Percentiles rank a stretch among this genome's conserved stretches.
These are phyloP conservation scores for Cordyceps pruinosa DNA, from an alignment of 2,329 filamentous ascomycete genomes.

Conservation along the genomic window DNA sequence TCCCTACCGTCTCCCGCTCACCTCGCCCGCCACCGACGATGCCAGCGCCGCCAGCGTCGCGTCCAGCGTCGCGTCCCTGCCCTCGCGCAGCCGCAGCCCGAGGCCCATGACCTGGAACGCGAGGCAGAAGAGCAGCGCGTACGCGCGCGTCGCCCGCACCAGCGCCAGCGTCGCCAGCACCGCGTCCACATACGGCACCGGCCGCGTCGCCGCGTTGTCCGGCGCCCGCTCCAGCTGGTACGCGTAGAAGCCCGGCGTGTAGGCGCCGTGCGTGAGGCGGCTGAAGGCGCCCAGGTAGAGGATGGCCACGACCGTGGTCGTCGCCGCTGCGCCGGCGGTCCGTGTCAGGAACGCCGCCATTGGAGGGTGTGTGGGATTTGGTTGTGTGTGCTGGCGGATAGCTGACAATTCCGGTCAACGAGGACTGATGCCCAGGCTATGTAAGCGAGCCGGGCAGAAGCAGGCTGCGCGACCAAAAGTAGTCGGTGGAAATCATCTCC, in stretches of 20 bases:
- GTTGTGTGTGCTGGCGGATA: too few species aligned
- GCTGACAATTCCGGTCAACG: too few species aligned
- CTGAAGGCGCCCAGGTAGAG: slow-evolving; percentile 17
- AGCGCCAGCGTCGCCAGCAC: slow-evolving; percentile 14
- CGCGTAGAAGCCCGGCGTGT: slow-evolving; percentile 18
- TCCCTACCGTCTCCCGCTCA: background rate
- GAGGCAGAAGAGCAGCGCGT: background rate
- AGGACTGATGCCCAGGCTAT: background rate
- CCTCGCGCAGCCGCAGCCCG: background rate
- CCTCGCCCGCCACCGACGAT: background rate
- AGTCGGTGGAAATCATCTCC: too few species aligned
- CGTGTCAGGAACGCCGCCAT: background rate
- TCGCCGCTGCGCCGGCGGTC: background rate
- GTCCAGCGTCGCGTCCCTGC: background rate
- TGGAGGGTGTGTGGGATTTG: too few species aligned
- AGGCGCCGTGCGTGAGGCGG: slow-evolving; percentile 19
- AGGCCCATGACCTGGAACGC: slow-evolving; percentile 1
- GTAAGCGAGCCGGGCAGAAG: background rate
- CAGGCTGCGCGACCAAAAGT: background rate
- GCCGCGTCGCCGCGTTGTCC: slow-evolving; percentile 14
- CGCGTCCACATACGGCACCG: slow-evolving; percentile 16
- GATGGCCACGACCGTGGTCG: slow-evolving; percentile 5
- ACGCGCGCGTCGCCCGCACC: background rate
- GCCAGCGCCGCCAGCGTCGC: background rate
- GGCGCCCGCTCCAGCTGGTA: slow-evolving; percentile 21